A percentile compares a stretch with the other conserved stretches of the same genome.
Evolutionary conservation across 495 filamentous ascomycete species (phyloP).

Genomic region (Annulohypoxylon nitens): DNA sequence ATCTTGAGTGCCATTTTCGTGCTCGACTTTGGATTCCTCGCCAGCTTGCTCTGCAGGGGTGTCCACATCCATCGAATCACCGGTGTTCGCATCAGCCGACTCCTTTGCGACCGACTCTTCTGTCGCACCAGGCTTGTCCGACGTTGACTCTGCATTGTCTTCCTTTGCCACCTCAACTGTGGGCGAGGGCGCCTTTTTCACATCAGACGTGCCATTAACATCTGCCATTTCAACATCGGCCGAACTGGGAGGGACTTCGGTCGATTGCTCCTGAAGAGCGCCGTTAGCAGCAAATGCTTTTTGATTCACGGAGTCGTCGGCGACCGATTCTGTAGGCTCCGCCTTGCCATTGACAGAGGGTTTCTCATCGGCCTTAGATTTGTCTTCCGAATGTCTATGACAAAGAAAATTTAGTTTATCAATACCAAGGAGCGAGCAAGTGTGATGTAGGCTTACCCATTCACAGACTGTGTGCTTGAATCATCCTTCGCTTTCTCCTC

Average conservation of each 20-base stretch:
- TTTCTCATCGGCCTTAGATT: constrained; percentile 43
- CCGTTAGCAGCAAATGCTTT: constrained; percentile 38
- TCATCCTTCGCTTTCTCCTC: constrained; percentile 38
- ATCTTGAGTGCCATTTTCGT: constrained; percentile 47
- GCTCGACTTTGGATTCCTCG: constrained; percentile 21
- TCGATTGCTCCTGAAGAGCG: constrained; percentile 27
- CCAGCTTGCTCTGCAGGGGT: constrained; percentile 35
- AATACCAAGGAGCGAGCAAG: background rate
- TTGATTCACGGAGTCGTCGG: constrained; percentile 36
- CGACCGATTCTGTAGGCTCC: constrained; percentile 28
- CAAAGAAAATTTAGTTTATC: constrained; percentile 1
- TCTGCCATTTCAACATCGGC: constrained; percentile 51
- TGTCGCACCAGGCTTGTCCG: constrained; percentile 11
- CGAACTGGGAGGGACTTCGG: constrained; percentile 18
- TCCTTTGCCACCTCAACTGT: constrained; percentile 23
- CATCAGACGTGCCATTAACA: constrained; percentile 36
- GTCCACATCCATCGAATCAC: constrained; percentile 53
- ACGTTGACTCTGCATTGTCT: constrained; percentile 19
- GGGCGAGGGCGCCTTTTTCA: constrained; percentile 11
- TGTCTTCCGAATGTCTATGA: constrained; percentile 44
- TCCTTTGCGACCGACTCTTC: constrained; percentile 18
- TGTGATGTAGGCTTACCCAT: constrained; percentile 43
- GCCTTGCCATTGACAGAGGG: constrained; percentile 43
- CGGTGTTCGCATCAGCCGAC: background rate
- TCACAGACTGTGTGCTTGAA: constrained; percentile 23